Evolutionary conservation across 2,329 filamentous ascomycete genomes (phyloP), one percentile per base, ranked within the genome.

Genomic region (Pseudogymnoascus sp.): DNA sequence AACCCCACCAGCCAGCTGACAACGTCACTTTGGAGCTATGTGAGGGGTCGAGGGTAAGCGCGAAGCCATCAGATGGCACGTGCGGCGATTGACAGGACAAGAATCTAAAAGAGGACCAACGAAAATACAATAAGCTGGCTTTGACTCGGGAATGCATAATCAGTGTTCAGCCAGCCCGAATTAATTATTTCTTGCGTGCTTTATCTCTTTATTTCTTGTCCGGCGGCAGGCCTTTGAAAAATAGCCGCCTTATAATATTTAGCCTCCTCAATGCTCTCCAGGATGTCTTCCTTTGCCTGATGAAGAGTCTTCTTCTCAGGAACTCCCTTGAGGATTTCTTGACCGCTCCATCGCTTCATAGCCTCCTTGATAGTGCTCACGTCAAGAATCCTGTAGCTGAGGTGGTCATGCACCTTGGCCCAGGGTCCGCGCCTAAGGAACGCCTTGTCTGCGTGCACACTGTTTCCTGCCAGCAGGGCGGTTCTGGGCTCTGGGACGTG

Each of bases 241-340:
- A 96, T 81, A 16, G 76, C 77, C 63, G 87, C 78, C 68, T 83
- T 84, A 74, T 96, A 97, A 72, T 89, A 97, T 69, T 78, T 84
- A 60, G 93, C 93, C 77, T 99, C 94, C 61, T 83, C 87, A 64
- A 99, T 97, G 74, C 93, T 97, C 77, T 99, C 94, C 63, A 97
- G 74, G 62, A 99, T 96, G 74, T 99, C 94, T 61, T 90, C 85
- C 68, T 82, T 85, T 0, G 94, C 94, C 74, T 93, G 84, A 76
- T 99, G 94, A 59, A 86, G 77, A 37, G 83, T 84, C 71, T 82
- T 82, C 78, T 97, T 97, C 64, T 70, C 74, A 11, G 93, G 92
- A 28, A 83, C 85, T 47, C 78, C 77, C 61, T 77, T 76, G 64
- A 89, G 70, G 7, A 89, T 72, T 6, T 82, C 78, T n/a, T 78